Percentiles rank a stretch among this genome's conserved stretches.
Evolutionary conservation across 1,284 basidiomycete genomes (phyloP).

Genomic region (Gymnopus androsaceus): DNA sequence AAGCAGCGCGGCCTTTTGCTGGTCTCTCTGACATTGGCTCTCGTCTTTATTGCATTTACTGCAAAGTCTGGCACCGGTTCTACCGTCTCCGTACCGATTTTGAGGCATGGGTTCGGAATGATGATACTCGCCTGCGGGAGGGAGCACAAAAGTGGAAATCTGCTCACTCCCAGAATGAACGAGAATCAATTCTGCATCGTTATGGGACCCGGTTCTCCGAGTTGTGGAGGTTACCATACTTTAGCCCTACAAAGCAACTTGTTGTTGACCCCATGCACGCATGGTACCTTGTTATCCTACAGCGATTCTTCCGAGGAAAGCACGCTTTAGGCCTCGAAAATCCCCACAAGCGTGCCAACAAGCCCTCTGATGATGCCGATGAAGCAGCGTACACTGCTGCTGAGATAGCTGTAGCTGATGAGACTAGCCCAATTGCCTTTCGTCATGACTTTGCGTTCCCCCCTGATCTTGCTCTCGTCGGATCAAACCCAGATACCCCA

Average conservation of each 20-base stretch:
- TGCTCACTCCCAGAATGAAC: not conserved
- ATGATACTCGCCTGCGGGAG: not conserved
- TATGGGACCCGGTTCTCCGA: not conserved
- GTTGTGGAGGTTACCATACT: not conserved
- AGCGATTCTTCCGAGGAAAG: not conserved
- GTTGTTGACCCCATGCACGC: constrained; percentile 5
- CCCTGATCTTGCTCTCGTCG: not conserved
- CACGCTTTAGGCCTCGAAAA: not conserved
- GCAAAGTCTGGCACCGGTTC: constrained; percentile 3
- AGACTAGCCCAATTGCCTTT: not conserved
- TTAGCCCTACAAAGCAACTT: not conserved
- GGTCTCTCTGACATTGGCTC: constrained; percentile 7
- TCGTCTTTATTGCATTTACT: constrained; percentile 6
- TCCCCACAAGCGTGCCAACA: not conserved
- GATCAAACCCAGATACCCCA: not conserved
- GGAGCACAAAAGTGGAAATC: not conserved
- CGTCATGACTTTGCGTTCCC: not conserved
- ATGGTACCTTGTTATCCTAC: not conserved
- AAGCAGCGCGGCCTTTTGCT: constrained; percentile 5
- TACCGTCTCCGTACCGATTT: constrained; percentile 2
- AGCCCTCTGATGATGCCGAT: not conserved
- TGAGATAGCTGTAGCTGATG: not conserved
- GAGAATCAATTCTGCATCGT: not conserved
- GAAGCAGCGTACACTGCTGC: not conserved
- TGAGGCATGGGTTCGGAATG: not conserved